Base-by-base conservation (phyloP, 1,284 basidiomycete genomes). In the Sphaerobolus stellatus region DNA sequence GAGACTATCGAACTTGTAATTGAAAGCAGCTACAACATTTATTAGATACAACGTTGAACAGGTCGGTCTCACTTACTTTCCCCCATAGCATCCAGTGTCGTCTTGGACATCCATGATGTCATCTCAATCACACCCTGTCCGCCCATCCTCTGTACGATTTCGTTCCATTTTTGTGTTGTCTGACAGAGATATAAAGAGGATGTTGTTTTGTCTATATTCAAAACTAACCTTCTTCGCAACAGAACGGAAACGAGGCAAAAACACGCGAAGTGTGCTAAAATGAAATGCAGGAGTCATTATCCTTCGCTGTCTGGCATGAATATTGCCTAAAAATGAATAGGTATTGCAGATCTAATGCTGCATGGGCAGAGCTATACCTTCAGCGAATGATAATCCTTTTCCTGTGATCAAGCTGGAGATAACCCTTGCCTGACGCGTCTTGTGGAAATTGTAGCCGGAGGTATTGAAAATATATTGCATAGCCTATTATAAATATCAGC, bases 211-310 rank as follows among this genome's bases (percentile, higher is more conserved):
- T 44, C 3, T 28, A 29, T 24, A 14, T 28, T 36, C 1, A 40
- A n/a, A 14, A 33, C 24, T n/a, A 30, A 62, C 61, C 58, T 54
- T 57, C 20, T 36, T 22, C 5, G 61, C 48, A 2, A 41, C 24
- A 29, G 41, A 36, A n/a, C 58, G 50, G 49, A 64, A 64, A 30
- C 58, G 29, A 6, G 63, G 57, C 22, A 63, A 48, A 48, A 64
- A 64, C 5, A 55, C 41, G 36, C 46, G 61, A 22, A 61, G 50
- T 34, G 62, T 57, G 31, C 57, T 45, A n/a, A 56, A 53, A n/a
- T 48, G 48, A 38, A 71, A 71, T n/a, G 69, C 68, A 14, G 68
- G 64, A 22, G 62, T 62, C 54, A 71, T 61, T 36, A 68, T 59
- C 50, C 63, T 67, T 51, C 69, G 64, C 52, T 68, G 67, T 40